Percentiles rank a stretch among this genome's conserved stretches.
Conservation (phyloP, 1,284 basidiomycete species). For the Acaromyces ingoldii region DNA sequence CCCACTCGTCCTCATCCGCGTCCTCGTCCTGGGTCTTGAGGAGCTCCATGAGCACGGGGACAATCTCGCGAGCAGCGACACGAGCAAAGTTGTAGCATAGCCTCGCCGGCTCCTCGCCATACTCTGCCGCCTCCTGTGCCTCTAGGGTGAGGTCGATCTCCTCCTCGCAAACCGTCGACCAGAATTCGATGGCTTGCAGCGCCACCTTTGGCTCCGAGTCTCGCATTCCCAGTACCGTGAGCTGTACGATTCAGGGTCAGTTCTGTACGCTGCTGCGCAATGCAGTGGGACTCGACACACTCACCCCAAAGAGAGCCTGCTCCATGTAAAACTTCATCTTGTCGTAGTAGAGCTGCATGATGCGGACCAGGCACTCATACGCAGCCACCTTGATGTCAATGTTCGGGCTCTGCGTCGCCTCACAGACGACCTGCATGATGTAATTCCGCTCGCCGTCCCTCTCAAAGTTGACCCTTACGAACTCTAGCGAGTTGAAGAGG, state of each 20-base stretch:
- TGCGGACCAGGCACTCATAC: conserved; percentile 90
- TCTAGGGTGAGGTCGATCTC: conserved; percentile 91
- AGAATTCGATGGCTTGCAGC: conserved; percentile 96
- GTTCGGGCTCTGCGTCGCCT: conserved; percentile 87
- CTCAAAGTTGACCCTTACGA: conserved; percentile 96
- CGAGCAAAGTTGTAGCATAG: conserved; percentile 89
- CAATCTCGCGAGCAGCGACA: conserved; percentile 86
- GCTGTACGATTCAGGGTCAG: conserved; percentile 54
- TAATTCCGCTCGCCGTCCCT: conserved; percentile 84
- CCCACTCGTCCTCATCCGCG: conserved; percentile 98
- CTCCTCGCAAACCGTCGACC: conserved; percentile 98
- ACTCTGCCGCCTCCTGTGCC: conserved; percentile 86
- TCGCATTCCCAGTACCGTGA: conserved; percentile 98
- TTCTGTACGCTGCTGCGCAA: not conserved
- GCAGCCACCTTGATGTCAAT: conserved; percentile 57
- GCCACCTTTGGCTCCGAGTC: conserved; percentile 85
- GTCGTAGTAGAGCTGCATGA: conserved; percentile 98
- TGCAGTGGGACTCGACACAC: conserved; percentile 42
- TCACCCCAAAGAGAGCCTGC: conserved; percentile 89
- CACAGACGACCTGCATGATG: conserved; percentile 99
- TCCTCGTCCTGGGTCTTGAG: conserved; percentile 93
- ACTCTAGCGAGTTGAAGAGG: conserved; percentile 91
- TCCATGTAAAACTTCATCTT: conserved; percentile 99
- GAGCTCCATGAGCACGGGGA: conserved; percentile 82
- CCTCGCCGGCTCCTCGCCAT: conserved; percentile 80